These are phyloP conservation scores for Penicillium atrosanguineum DNA, from an alignment of 495 filamentous ascomycete species.

Conservation along the genomic window DNA sequence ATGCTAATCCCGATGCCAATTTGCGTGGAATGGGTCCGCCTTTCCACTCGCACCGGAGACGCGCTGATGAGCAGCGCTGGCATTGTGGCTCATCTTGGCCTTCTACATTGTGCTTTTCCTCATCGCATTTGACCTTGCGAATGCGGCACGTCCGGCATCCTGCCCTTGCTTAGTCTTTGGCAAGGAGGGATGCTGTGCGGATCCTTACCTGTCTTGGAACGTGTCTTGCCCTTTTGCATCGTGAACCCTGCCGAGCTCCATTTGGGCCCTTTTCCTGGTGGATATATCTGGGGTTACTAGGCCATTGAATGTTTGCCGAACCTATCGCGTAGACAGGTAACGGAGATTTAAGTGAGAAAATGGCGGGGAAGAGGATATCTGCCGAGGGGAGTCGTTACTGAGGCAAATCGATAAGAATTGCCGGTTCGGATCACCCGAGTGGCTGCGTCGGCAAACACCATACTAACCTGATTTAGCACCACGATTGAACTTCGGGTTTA, in stretches of 20 bases:
- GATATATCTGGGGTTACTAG: slow-evolving; percentile 5
- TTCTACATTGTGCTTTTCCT: slow-evolving; percentile 25
- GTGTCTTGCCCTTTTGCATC: slow-evolving; percentile 30
- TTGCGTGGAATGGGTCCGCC: slow-evolving; percentile 28
- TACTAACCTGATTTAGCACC: slow-evolving; percentile 8
- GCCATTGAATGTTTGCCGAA: neutral
- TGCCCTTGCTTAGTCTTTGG: neutral
- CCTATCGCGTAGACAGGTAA: slow-evolving; percentile 4
- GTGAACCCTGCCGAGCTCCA: slow-evolving; percentile 1
- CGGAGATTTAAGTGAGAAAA: neutral
- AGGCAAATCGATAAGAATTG: slow-evolving; percentile 6
- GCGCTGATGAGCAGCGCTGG: slow-evolving; percentile 25
- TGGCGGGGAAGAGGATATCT: slow-evolving; percentile 14
- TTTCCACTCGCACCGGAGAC: slow-evolving; percentile 32
- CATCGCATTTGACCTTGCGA: slow-evolving; percentile 37
- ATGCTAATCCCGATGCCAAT: neutral
- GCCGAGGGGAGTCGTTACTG: slow-evolving; percentile 11
- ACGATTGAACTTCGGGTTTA: neutral
- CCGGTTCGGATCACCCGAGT: slow-evolving; percentile 21
- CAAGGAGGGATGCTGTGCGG: slow-evolving; percentile 6
- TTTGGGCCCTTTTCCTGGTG: slow-evolving; percentile 5
- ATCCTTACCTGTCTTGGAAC: slow-evolving; percentile 35
- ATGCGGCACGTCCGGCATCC: slow-evolving; percentile 37
- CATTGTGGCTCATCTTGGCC: slow-evolving; percentile 33
- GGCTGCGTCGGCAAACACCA: slow-evolving; percentile 25